These are phyloP conservation scores for Blastocystis sp. DNA, from an alignment of 352 stramenopile species.

Conservation along the genomic window DNA sequence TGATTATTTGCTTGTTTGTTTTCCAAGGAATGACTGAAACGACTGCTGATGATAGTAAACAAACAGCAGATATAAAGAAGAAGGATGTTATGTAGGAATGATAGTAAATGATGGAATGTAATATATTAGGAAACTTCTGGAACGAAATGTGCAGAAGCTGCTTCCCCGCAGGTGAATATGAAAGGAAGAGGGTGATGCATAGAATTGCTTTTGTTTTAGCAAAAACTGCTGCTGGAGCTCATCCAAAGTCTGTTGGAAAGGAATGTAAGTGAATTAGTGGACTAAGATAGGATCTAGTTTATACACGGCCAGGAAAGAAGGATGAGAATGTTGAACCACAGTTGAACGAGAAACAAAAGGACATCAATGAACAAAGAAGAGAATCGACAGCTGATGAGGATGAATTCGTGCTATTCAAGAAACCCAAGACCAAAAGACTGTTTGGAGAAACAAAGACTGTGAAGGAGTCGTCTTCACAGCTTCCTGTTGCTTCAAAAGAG, in stretches of 20 bases:
- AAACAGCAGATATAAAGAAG: not conserved
- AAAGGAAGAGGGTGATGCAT: not conserved
- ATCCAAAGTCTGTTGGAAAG: conserved; percentile 36
- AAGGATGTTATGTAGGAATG: conserved; percentile 25
- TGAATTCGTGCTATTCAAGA: conserved; percentile 23
- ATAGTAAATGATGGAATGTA: not conserved
- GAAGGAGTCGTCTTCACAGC: not conserved
- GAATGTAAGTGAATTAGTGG: not conserved
- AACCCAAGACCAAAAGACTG: not conserved
- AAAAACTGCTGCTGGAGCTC: conserved; percentile 30
- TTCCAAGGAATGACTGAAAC: conserved; percentile 1
- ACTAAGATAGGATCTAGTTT: conserved; percentile 11
- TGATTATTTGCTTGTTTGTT: conserved; percentile 24
- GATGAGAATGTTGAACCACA: not conserved
- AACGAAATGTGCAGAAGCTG: conserved; percentile 50
- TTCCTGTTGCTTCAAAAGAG: conserved; percentile 2
- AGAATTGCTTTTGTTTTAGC: conserved; percentile 60
- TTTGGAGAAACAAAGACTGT: not conserved
- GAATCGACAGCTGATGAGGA: not conserved
- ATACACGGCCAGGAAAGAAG: not conserved
- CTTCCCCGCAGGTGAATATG: conserved; percentile 9
- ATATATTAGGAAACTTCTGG: not conserved
- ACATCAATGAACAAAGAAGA: not conserved
- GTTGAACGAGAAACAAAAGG: not conserved
- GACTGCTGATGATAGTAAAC: not conserved